These are phyloP conservation scores for Phytophthora aleatoria DNA, from an alignment of 352 stramenopile species.

Conservation along the genomic window DNA sequence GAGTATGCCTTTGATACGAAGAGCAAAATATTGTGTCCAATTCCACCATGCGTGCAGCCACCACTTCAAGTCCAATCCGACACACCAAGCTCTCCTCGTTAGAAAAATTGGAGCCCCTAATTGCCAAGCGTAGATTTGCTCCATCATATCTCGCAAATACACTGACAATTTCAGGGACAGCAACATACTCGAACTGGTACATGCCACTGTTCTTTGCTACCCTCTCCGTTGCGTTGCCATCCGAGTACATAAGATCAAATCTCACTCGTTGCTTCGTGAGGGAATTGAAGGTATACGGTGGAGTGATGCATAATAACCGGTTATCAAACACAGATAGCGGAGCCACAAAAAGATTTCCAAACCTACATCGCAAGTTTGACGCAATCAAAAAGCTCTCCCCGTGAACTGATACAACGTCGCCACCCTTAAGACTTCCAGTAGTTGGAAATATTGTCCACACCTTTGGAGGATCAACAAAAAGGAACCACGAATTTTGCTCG, in stretches of 20 bases:
- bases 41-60: conserved; percentile 6
- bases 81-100: conserved; percentile 16
- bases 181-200: conserved; percentile 31
- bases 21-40: conserved; percentile 22
- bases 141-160: conserved; percentile 8
- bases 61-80: conserved; percentile 19
- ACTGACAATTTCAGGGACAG: conserved; percentile 29
- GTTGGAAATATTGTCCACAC: conserved; percentile 30
- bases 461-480: conserved; percentile 30
- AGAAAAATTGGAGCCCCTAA: conserved; percentile 27
- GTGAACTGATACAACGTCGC: conserved; percentile 30
- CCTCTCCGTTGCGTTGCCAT: conserved; percentile 1
- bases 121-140: conserved; percentile 11
- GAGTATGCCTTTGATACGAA: neutral
- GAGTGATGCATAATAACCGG: conserved; percentile 33
- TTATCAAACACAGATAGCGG: conserved; percentile 35
- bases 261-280: conserved; percentile 4
- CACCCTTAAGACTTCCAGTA: conserved; percentile 21
- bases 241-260: conserved; percentile 30
- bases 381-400: conserved; percentile 36
- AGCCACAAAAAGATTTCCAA: conserved; percentile 27
- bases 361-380: conserved; percentile 30
- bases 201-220: conserved; percentile 12
- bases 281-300: conserved; percentile 4
- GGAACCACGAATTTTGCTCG: conserved; percentile 40